Evolutionary conservation across 2,329 filamentous ascomycete species (phyloP), one percentile per base, ranked within the genome.

Genomic region (Arthrinium puccinioides): DNA sequence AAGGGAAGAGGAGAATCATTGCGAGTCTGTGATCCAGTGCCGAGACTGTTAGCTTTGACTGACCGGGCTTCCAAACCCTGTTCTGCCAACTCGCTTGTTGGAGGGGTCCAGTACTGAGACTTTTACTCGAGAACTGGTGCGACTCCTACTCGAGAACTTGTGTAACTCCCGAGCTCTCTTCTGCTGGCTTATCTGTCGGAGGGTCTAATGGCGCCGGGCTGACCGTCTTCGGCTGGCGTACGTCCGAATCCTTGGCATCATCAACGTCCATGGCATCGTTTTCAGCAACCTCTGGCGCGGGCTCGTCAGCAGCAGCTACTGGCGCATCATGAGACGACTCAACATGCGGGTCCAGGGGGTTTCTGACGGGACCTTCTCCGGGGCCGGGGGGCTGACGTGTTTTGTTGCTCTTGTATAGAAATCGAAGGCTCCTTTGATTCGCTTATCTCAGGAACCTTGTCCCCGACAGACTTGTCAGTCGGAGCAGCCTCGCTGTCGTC

Each of bases 151-250:
- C 9, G 19, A 32, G 15, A 25, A 25, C 23, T 25, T 21, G 30
- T 21, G 30, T 32, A 32, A 32, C n/a, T 13, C 20, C 8, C 31
- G 11, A 9, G 9, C 20, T 33, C n/a, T 33, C 31, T 23, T 33
- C 31, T 24, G 20, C n/a, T 15, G 31, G 20, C 31, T 33, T 33
- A 9, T 33, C 31, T 9, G 31, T 21, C 18, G 31, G 31, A 6
- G 21, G 20, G 24, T 20, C 20, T 15, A 24, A 36, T 21, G 26
- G 19, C 4, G 24, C 33, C 14, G 25, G 33, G 24, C 24, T 36
- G 25, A 14, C 25, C 25, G 25, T 14, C 33, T 36, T 36, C 16
- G 26, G 23, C 43, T 52, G 52, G 19, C 15, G 21, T 14, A 15
- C 9, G 13, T 37, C 34, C 11, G 19, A 19, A 3, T 5, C 20